Evolutionary conservation across 495 filamentous ascomycete species (phyloP).

Genomic region (Extremus antarcticus): DNA sequence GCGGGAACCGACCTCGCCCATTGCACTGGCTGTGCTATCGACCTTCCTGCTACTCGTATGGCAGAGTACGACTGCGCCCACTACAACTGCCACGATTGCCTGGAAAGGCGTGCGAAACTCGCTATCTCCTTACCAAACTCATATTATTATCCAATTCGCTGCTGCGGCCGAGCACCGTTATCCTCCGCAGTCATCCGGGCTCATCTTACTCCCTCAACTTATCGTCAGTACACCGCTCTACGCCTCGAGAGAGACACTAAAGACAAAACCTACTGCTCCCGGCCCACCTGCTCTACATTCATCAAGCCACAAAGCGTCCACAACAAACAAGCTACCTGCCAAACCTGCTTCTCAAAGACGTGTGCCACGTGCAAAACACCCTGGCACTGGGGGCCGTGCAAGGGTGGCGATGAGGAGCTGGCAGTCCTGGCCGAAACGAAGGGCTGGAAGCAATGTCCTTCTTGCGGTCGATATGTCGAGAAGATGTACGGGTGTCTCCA

Average conservation of each 20-base stretch:
- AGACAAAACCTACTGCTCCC: slow-evolving; percentile 3
- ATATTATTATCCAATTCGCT: background rate
- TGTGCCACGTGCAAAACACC: slow-evolving; percentile 2
- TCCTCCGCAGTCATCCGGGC: background rate
- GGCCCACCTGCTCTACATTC: background rate
- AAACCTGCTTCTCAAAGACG: background rate
- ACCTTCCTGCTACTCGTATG: background rate
- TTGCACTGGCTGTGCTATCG: background rate
- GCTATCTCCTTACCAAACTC: background rate
- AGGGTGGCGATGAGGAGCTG: background rate
- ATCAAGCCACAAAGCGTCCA: slow-evolving; percentile 7
- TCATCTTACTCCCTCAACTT: background rate
- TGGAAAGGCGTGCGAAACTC: background rate
- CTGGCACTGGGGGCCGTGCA: slow-evolving; percentile 7
- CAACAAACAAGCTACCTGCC: slow-evolving; percentile 8
- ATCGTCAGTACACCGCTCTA: background rate
- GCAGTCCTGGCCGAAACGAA: background rate
- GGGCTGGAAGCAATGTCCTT: slow-evolving; percentile 4
- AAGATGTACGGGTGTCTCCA: background rate
- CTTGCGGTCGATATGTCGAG: background rate
- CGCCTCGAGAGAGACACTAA: background rate
- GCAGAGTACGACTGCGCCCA: background rate
- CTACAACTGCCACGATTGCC: background rate
- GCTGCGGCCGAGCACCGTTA: background rate
- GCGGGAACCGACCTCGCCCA: too few relatives aligned